These are phyloP conservation scores for Amesomyces nigricolor DNA, from an alignment of 2,329 filamentous ascomycete species.

Conservation along the genomic window DNA sequence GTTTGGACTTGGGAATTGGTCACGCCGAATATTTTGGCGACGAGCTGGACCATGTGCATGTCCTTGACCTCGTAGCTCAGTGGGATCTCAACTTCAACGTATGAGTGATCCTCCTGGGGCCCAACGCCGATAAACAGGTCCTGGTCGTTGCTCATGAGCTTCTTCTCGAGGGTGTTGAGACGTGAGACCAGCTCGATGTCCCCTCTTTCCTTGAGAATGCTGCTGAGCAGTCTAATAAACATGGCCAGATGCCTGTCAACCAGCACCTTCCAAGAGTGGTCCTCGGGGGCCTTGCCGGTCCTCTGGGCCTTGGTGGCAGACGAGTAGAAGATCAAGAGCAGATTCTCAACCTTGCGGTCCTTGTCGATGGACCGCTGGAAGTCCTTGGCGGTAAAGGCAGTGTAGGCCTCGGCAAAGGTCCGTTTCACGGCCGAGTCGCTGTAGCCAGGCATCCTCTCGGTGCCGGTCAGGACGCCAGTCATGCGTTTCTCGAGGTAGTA, in stretches of 20 bases:
- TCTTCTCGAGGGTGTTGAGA: slow-evolving; percentile 79
- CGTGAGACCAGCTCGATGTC: slow-evolving; percentile 74
- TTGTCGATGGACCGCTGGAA: slow-evolving; percentile 92
- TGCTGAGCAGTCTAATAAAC: slow-evolving; percentile 80
- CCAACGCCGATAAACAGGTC: slow-evolving; percentile 65
- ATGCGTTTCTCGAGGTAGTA: slow-evolving; percentile 61
- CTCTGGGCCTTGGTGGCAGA: slow-evolving; percentile 85
- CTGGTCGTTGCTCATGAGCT: slow-evolving; percentile 89
- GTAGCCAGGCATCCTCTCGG: slow-evolving; percentile 79
- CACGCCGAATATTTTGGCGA: slow-evolving; percentile 80
- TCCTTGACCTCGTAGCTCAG: slow-evolving; percentile 91
- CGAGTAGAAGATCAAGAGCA: slow-evolving; percentile 94
- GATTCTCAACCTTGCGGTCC: slow-evolving; percentile 84
- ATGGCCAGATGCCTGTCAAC: slow-evolving; percentile 92
- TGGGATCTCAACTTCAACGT: slow-evolving; percentile 75
- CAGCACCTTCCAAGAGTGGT: slow-evolving; percentile 85
- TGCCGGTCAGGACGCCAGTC: slow-evolving; percentile 72
- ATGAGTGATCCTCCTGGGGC: slow-evolving; percentile 53
- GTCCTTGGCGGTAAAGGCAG: slow-evolving; percentile 79
- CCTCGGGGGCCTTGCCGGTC: slow-evolving; percentile 64
- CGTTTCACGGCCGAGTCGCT: slow-evolving; percentile 86
- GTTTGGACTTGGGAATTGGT: slow-evolving; percentile 74
- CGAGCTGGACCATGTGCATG: slow-evolving; percentile 87
- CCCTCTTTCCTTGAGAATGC: slow-evolving; percentile 75
- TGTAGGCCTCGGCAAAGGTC: slow-evolving; percentile 91